phyloP scores from a whole-genome alignment of 805 yeast genomes.

The Saccharomyces kudriavzevii region DNA sequence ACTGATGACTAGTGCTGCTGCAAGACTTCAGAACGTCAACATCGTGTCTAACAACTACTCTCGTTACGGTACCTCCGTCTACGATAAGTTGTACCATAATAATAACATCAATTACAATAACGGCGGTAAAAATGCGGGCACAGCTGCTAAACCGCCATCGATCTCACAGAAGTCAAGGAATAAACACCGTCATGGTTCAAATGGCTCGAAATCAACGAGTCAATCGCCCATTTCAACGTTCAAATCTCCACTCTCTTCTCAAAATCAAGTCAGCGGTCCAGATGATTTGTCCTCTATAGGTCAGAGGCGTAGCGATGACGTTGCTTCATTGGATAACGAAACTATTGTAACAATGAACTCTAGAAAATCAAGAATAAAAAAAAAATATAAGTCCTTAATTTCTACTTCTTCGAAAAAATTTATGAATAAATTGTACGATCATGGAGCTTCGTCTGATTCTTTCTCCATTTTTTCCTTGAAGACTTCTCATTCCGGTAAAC shows the following conservation, averaged over 20 bases:
- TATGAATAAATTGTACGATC: slow-evolving; percentile 28
- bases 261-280: not conserved
- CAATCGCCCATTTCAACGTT: not conserved
- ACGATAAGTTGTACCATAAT: slow-evolving; percentile 16
- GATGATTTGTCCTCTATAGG: not conserved
- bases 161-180: slow-evolving; percentile 12
- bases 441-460: slow-evolving; percentile 25
- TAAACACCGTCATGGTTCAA: slow-evolving; percentile 5
- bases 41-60: slow-evolving; percentile 33
- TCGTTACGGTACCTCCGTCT: slow-evolving; percentile 34
- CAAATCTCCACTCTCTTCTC: not conserved
- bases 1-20: not conserved
- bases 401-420: slow-evolving; percentile 23
- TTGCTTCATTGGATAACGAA: slow-evolving; percentile 3
- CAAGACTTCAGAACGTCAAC: slow-evolving; percentile 17
- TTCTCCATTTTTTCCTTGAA: slow-evolving; percentile 26
- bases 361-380: slow-evolving; percentile 15
- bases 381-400: slow-evolving; percentile 20
- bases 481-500: slow-evolving; percentile 16
- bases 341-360: slow-evolving; percentile 8
- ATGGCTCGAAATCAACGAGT: slow-evolving; percentile 1
- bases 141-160: slow-evolving; percentile 10
- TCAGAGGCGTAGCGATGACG: not conserved
- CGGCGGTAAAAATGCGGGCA: not conserved
- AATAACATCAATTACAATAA: slow-evolving; percentile 3